A percentile compares a stretch with the other conserved stretches of the same genome.
These are phyloP conservation scores for Aspergillus nanangensis DNA, from an alignment of 495 filamentous ascomycete species.

Conservation along the genomic window DNA sequence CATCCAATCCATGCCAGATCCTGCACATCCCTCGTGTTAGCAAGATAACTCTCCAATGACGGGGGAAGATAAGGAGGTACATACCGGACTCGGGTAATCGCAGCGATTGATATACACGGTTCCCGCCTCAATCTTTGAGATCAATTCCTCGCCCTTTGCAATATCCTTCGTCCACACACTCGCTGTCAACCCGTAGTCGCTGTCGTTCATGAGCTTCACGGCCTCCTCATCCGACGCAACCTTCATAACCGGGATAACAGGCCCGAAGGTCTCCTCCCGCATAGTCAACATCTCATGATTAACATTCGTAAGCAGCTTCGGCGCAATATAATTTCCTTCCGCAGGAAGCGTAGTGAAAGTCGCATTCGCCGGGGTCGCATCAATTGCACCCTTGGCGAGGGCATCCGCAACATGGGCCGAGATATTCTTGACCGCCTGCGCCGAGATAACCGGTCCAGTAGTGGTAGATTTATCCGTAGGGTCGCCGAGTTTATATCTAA, in stretches of 20 bases:
- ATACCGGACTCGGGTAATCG: conserved; percentile 88
- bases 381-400: conserved; percentile 72
- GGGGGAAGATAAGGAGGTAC: conserved; percentile 25
- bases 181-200: conserved; percentile 90
- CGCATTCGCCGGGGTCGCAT: conserved; percentile 76
- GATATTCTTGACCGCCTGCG: conserved; percentile 64
- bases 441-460: conserved; percentile 85
- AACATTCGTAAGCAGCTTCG: conserved; percentile 77
- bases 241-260: conserved; percentile 90
- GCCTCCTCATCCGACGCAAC: conserved; percentile 82
- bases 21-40: conserved; percentile 38
- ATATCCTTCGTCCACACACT: conserved; percentile 97
- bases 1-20: conserved; percentile 98
- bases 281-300: conserved; percentile 85
- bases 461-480: conserved; percentile 74
- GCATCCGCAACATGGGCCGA: conserved; percentile 79
- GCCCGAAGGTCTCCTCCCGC: conserved; percentile 95
- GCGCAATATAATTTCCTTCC: conserved; percentile 81
- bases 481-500: conserved; percentile 83
- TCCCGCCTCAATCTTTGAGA: conserved; percentile 82
- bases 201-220: conserved; percentile 86
- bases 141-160: conserved; percentile 67
- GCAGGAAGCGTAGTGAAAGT: conserved; percentile 63
- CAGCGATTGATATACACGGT: conserved; percentile 96
- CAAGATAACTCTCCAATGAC: background rate